Base-by-base conservation (phyloP, 1,284 basidiomycete genomes). In the Mycosarcoma maydis region DNA sequence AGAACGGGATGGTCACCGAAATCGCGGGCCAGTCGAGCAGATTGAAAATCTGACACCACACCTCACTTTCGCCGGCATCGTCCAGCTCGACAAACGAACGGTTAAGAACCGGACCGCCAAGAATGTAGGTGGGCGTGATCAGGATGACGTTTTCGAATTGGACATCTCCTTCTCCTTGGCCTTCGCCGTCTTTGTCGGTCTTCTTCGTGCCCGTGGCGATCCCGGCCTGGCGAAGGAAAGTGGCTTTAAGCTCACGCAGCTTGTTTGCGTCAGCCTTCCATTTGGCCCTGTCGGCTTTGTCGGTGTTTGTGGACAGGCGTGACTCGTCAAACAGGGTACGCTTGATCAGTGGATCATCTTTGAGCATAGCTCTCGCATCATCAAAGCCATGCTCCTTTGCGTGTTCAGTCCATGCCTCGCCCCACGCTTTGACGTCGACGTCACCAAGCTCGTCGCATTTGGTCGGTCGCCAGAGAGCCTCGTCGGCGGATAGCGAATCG, bases 31-130 rank as follows among this genome's bases (percentile, higher is more conserved):
- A 65, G 39, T 70, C 67, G 36, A 70, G 43, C 9, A 70, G 46
- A 29, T 65, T 70, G 29, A 70, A 44, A 17, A 65, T 34, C 32
- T 65, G 48, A 32, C 67, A 70, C 67, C 67, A 70, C 24, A 54
- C 29, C 16, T 70, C 67, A 34, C 44, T 51, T 2, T 32, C 23
- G 3, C 52, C 55, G 7, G 43, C 43, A 14, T 54, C 49, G 47
- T 58, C 52, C 24, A 62, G 43, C 16, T 29, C 16, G 1, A 42
- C 14, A 4, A 65, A 65, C 6, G 55, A 10, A 10, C 11, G 17
- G 13, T 43, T 41, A 19, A 42, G 20, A 7, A 53, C 55, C 2
- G 61, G 55, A 2, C 50, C 42, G 10, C 66, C 66, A 9, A 64
- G 48, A 4, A 45, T 17, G 16, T 56, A 61, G 3, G 66, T 69